Base-by-base conservation (phyloP, 257 asterid species). In the Capsicum pubescens region DNA sequence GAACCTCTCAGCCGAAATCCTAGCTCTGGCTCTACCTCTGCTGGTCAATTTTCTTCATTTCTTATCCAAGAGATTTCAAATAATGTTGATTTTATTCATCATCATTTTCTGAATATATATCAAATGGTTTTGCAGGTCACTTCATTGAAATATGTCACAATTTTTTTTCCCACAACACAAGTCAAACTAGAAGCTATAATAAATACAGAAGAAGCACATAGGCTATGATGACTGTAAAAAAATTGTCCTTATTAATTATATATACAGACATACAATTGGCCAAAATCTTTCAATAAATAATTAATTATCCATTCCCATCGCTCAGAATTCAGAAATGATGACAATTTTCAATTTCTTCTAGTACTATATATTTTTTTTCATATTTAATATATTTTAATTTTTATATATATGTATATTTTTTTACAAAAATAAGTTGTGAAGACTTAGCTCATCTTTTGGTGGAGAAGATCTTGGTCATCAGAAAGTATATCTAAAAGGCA, bases 121-220 rank as follows among this genome's bases (percentile, higher is more conserved):
- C 32, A 26, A 26, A 76, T 21, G 46, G 59, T 76, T 69, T 76
- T 54, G 81, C 26, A 52, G 50, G 81, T 54, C 81, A 77, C 81
- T 77, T 54, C 81, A 54, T 9, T 76, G 44, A 52, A 76, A 54
- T 44, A 71, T 71, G 44, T 76, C 64, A 55, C 26, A 26, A 76
- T 66, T 6, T 26, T 15, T 14, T 39, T 16, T 26, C 32, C 16
- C 4, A 11, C 2, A 6, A 3, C 39, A 42, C 36, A 84, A 84
- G 84, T 87, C 87, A 87, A 87, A 85, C 81, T 54, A 19, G 63
- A n/a, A 84, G 84, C 87, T 56, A 44, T 7, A 82, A 44, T 56
- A 82, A 44, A 83, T 44, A 39, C 39, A 35, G 78, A 77, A 35
- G 78, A 77, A 57, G 2, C 9, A 52, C 35, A 69, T 56, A 67